Base-by-base conservation (phyloP, 2,329 filamentous ascomycete genomes). In the Colletotrichum cereale region DNA sequence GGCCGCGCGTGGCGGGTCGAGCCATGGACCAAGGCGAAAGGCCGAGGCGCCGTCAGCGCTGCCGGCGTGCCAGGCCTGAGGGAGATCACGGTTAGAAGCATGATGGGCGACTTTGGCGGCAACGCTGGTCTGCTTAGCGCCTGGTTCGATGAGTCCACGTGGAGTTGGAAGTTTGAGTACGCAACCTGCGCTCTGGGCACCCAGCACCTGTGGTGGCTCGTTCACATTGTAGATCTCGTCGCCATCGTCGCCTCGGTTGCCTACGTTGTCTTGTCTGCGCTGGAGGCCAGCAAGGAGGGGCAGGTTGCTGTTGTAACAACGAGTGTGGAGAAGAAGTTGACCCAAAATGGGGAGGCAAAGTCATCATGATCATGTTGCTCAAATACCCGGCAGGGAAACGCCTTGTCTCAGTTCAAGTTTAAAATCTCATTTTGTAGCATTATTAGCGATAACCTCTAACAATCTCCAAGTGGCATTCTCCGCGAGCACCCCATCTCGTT, bases 81-180 rank as follows among this genome's bases (percentile, higher is more conserved):
- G 36, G 96, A 99, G 82, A 90, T 98, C 74, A 99, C 96, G 0
- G 93, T 99, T 2, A 91, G 95, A 71, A 97, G 94, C 81, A 98
- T 99, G 95, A 99, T 99, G 96, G 96, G 96, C 67, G 93, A 93
- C 67, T 99, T 93, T 81, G 92, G 90, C n/a, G 96, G 96, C 26
- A 96, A 98, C 79, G 94, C 95, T 0, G 96, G 95, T 0, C 85
- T 99, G 52, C 82, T 99, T 50, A 96, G 93, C 73, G 87, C 93
- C 0, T 99, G 96, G 96, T 98, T 96, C 78, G 94, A 98, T 79
- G 81, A 88, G 67, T 84, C 86, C 2, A 81, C 82, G 1, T 91
- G 89, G 85, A 89, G 93, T 79, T 99, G 96, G 96, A 87, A 87
- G 74, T 93, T 93, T 75, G 93, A 96, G 76, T 96, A 96, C 76